phyloP scores from a whole-genome alignment of 805 yeast species.

The Teunomyces kruisii region DNA sequence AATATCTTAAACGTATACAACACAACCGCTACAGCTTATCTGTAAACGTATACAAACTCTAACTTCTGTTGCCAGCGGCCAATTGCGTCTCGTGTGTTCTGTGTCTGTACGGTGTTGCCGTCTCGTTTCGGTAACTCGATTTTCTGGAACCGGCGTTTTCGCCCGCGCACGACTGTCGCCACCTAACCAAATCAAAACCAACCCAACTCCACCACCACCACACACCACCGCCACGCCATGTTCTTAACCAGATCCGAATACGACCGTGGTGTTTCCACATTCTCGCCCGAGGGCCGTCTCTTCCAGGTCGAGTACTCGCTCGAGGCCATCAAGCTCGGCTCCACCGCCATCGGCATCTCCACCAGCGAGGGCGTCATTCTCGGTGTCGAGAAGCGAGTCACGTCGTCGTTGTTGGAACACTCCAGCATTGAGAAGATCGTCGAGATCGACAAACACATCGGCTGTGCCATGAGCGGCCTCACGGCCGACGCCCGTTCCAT shows the following conservation, averaged over 20 bases:
- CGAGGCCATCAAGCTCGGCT: conserved; percentile 95
- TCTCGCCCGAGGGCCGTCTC: conserved; percentile 97
- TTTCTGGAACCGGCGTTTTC: too few species aligned
- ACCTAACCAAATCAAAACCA: neutral
- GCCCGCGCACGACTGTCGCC: neutral
- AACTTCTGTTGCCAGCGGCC: too few species aligned
- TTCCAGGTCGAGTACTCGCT: conserved; percentile 97
- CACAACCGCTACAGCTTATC: too few species aligned
- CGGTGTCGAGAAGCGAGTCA: conserved; percentile 96
- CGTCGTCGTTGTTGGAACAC: conserved; percentile 86
- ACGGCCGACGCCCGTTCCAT: conserved; percentile 98
- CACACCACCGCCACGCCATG: conserved; percentile 45
- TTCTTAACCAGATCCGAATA: conserved; percentile 99
- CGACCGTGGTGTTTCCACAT: conserved; percentile 97
- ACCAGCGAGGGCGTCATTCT: conserved; percentile 94
- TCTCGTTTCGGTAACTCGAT: too few species aligned
- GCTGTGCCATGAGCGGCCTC: conserved; percentile 98
- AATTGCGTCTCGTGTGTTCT: too few species aligned
- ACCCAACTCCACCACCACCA: neutral
- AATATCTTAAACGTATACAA: too few species aligned
- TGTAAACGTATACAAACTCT: too few species aligned
- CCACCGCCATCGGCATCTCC: conserved; percentile 95
- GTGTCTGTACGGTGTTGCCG: too few species aligned
- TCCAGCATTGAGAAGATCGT: conserved; percentile 94
- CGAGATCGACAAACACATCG: conserved; percentile 90